These are phyloP conservation scores for Protea cynaroides DNA, from an alignment of 164 flowering plant genomes.

Conservation along the genomic window DNA sequence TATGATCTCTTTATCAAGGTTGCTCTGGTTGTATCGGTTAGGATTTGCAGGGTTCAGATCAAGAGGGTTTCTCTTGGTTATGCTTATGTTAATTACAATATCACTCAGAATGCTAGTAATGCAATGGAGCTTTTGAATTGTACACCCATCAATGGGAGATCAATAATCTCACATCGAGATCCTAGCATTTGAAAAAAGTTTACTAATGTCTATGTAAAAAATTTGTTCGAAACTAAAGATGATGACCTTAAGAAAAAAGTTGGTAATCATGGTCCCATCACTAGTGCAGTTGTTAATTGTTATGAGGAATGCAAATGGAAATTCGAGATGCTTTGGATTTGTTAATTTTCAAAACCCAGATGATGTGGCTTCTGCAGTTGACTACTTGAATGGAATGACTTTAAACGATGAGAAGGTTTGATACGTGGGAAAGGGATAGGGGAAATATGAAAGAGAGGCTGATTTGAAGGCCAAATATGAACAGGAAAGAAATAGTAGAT, in stretches of 20 bases:
- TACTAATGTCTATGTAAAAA: slow-evolving; percentile 80
- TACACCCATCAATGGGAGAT: no score
- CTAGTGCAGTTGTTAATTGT: slow-evolving; percentile 66
- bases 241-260: slow-evolving; percentile 60
- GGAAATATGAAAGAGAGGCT: slow-evolving; percentile 66
- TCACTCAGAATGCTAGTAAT: slow-evolving; percentile 54
- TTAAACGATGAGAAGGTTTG: slow-evolving; percentile 40
- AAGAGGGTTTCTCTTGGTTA: slow-evolving; percentile 57
- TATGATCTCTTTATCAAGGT: slow-evolving; percentile 48
- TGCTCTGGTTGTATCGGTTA: slow-evolving; percentile 43
- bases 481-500: slow-evolving; percentile 53
- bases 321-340: slow-evolving; percentile 75
- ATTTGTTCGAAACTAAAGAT: slow-evolving; percentile 52
- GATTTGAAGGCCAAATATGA: slow-evolving; percentile 62
- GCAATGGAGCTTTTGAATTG: no score
- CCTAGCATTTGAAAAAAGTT: no score
- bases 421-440: slow-evolving; percentile 79
- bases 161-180: slow-evolving; percentile 46
- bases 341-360: slow-evolving; percentile 63
- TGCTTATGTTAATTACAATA: slow-evolving; percentile 56
- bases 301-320: no score
- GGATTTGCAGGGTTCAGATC: slow-evolving; percentile 63
- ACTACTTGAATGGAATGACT: slow-evolving; percentile 49
- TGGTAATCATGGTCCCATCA: slow-evolving; percentile 50
- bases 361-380: slow-evolving; percentile 63